phyloP scores from a whole-genome alignment of 2,329 filamentous ascomycete species.

The Aspergillus intermedius region DNA sequence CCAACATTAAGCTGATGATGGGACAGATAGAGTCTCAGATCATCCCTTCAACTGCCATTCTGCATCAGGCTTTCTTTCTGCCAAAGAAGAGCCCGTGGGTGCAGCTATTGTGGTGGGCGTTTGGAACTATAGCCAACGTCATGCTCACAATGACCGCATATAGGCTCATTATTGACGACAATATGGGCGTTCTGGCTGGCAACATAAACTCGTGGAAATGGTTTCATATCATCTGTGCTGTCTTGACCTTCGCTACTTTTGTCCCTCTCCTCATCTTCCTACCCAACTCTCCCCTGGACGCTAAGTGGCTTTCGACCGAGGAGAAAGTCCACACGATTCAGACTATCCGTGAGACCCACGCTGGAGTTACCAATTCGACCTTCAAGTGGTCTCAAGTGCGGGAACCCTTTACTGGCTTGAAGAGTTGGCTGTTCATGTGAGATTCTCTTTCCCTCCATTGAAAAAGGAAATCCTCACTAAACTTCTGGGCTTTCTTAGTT shows the following conservation, averaged over 20 bases:
- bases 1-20: too few species aligned
- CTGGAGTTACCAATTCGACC: constrained; percentile 4
- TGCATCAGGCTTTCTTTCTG: constrained; percentile 23
- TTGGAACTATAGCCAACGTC: constrained; percentile 22
- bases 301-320: constrained; percentile 6
- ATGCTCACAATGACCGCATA: constrained; percentile 24
- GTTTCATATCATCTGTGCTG: constrained; percentile 6
- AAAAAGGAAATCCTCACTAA: background rate
- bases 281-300: constrained; percentile 5
- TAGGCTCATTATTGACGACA: constrained; percentile 13
- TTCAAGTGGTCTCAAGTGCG: constrained; percentile 6
- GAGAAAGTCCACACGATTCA: constrained; percentile 7
- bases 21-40: constrained; percentile 21
- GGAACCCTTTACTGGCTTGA: constrained; percentile 2
- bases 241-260: constrained; percentile 5
- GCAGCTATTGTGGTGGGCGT: constrained; percentile 24
- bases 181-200: constrained; percentile 1
- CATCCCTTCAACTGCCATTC: constrained; percentile 19
- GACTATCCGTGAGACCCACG: constrained; percentile 4
- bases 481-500: background rate
- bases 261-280: constrained; percentile 4
- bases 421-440: constrained; percentile 7
- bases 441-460: background rate
- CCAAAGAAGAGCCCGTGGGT: constrained; percentile 24
- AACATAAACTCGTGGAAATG: constrained; percentile 7